Base-by-base conservation (phyloP, 2,329 filamentous ascomycete genomes). In the Neofusicoccum parvum region DNA sequence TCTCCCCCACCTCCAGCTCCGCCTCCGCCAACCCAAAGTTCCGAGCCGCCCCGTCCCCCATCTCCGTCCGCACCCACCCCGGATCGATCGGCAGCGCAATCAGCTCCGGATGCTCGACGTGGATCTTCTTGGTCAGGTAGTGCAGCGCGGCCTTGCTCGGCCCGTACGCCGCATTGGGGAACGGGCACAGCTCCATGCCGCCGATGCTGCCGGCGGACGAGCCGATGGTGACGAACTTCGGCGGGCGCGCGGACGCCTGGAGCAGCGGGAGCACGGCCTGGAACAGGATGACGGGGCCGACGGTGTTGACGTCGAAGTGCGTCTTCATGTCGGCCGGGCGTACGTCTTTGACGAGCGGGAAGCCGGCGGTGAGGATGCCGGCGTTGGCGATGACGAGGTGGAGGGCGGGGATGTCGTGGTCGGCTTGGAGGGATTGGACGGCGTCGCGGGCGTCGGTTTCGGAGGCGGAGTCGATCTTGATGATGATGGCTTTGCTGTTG, bases 331-430 rank as follows among this genome's bases (percentile, higher is more conserved):
- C 23, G 2, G 46, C 20, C 1, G 46, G 14, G 2, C 17, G 4
- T 10, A 49, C 46, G 12, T 49, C 12, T 3, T 20, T 5, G 27
- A 32, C 27, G 27, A 32, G 27, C 5, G 5, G 27, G 27, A 32
- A 32, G 6, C 27, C 27, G 27, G 27, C 6, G 27, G 27, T 7
- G 27, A 32, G 27, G n/a, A 39, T 23, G 2, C 51, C 51, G 3
- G 51, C 51, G 36, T 56, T 56, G 51, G 51, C 51, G 37, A 56
- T 15, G 51, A 56, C 51, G 37, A 27, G 1, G 51, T 56, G 15
- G 17, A 56, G 36, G 7, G n/a, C 5, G 11, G 17, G 2, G 12
- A 56, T 15, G 51, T 1, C 2, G 37, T 56, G 51, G 9, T 37
- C 7, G 37, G 3, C 10, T 0, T 9, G n/a, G 4, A 56, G 51